Evolutionary conservation across 371 early-diverging fungal genomes (phyloP).

Genomic region (Dichotomocladium elegans): DNA sequence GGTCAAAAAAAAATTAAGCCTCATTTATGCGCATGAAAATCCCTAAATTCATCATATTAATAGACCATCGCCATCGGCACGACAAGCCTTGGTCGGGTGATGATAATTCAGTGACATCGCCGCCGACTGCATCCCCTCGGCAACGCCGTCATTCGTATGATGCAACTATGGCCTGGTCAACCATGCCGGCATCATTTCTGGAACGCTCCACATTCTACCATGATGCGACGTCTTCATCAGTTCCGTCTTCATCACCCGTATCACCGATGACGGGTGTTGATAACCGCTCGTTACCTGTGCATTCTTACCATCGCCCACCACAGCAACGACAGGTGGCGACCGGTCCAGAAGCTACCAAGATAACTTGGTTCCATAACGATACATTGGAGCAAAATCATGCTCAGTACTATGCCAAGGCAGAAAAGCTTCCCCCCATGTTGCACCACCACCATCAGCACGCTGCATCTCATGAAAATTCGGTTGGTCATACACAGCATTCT

Average conservation of each 20-base stretch:
- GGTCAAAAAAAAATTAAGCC: background rate
- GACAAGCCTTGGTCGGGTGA: slow-evolving; percentile 20
- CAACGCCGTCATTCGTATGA: slow-evolving; percentile 42
- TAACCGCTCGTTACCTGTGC: too few species aligned
- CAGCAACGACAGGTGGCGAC: too few species aligned
- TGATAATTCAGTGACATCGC: background rate
- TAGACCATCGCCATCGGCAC: background rate
- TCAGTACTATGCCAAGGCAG: too few species aligned
- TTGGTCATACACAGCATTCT: too few species aligned
- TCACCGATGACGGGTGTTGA: too few species aligned
- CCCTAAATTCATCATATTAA: background rate
- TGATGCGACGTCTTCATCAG: slow-evolving; percentile 8
- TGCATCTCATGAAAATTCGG: too few species aligned
- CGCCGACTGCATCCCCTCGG: background rate
- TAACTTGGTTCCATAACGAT: too few species aligned
- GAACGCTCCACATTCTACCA: slow-evolving; percentile 23
- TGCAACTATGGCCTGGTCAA: slow-evolving; percentile 40
- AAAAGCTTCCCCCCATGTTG: too few species aligned
- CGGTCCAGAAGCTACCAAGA: too few species aligned
- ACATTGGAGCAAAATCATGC: too few species aligned
- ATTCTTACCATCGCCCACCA: too few species aligned
- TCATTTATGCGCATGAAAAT: slow-evolving; percentile 10
- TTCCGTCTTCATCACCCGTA: background rate
- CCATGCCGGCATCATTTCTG: slow-evolving; percentile 33
- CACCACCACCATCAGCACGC: too few species aligned